Evolutionary conservation across 2,329 filamentous ascomycete species (phyloP).

Genomic region (Lecanicillium sp.): DNA sequence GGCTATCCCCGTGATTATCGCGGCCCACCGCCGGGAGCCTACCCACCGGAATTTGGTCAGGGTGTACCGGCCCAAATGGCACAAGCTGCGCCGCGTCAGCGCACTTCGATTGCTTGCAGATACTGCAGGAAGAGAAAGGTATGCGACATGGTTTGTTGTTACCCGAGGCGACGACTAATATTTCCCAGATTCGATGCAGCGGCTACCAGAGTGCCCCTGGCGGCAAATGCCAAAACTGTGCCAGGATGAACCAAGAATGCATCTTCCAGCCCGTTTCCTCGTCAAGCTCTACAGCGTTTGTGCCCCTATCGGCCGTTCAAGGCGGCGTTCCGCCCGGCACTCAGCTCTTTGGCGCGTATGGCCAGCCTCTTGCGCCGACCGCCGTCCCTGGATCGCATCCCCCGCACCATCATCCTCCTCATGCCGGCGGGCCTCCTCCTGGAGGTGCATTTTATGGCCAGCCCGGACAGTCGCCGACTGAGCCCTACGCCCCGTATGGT

Average conservation of each 20-base stretch:
- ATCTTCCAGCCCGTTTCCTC: constrained; percentile 55
- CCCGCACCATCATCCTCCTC: constrained; percentile 17
- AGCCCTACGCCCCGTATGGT: constrained; percentile 35
- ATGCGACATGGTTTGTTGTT: constrained; percentile 6
- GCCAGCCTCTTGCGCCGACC: constrained; percentile 42
- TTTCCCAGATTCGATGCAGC: constrained; percentile 51
- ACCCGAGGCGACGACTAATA: neutral
- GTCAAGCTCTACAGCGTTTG: constrained; percentile 50
- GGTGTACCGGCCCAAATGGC: constrained; percentile 34
- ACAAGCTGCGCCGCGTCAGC: constrained; percentile 50
- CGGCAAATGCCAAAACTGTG: constrained; percentile 55
- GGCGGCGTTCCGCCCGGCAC: constrained; percentile 53
- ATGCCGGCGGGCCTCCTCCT: constrained; percentile 25
- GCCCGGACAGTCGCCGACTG: constrained; percentile 39
- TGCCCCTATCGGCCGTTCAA: constrained; percentile 52
- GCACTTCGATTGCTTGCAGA: constrained; percentile 54
- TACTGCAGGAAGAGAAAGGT: constrained; percentile 60
- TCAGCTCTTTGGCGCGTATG: constrained; percentile 51
- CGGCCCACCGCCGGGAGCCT: constrained; percentile 24
- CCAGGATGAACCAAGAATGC: constrained; percentile 56
- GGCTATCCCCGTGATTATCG: constrained; percentile 25
- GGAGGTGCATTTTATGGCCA: constrained; percentile 35
- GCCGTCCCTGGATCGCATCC: constrained; percentile 18
- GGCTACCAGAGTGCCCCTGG: constrained; percentile 54
- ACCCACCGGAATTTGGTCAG: constrained; percentile 29